These are phyloP conservation scores for Pythium pyrilobum DNA, from an alignment of 352 stramenopile genomes.

Conservation along the genomic window DNA sequence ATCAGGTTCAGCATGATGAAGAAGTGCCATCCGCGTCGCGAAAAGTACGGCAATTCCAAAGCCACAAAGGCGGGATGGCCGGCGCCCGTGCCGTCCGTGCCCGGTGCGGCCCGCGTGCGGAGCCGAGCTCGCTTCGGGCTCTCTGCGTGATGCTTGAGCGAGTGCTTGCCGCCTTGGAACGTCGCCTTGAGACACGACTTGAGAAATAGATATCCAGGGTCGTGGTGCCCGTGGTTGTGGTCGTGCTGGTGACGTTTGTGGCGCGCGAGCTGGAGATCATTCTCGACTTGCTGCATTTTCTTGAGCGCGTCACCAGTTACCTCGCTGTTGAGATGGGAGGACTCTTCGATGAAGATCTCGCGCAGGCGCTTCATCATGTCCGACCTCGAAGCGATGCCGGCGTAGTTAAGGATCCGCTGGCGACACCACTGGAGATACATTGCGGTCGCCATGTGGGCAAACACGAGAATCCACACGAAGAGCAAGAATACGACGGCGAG, in stretches of 20 bases:
- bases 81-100: neutral
- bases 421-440: slow-evolving; percentile 5
- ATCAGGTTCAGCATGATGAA: slow-evolving; percentile 18
- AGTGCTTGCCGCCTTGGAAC: slow-evolving; percentile 1
- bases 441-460: slow-evolving; percentile 2
- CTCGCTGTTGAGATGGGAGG: neutral
- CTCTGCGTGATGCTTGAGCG: slow-evolving; percentile 5
- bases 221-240: neutral
- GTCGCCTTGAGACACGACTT: slow-evolving; percentile 1
- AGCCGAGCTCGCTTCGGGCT: slow-evolving; percentile 8
- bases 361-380: slow-evolving; percentile 2
- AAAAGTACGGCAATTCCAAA: slow-evolving; percentile 12
- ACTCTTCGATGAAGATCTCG: slow-evolving; percentile 3
- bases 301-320: slow-evolving; percentile 2
- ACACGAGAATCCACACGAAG: neutral
- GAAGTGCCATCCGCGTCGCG: slow-evolving; percentile 16
- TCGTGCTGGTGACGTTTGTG: neutral
- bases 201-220: slow-evolving; percentile 5
- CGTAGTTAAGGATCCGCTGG: slow-evolving; percentile 2
- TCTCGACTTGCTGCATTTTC: slow-evolving; percentile 2
- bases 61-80: neutral
- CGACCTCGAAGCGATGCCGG: neutral
- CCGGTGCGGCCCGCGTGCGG: neutral
- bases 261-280: slow-evolving; percentile 1
- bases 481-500: neutral